Evolutionary conservation across 148 eudicot species (phyloP), one percentile per base, ranked within the genome.

Genomic region (Drosera capensis): DNA sequence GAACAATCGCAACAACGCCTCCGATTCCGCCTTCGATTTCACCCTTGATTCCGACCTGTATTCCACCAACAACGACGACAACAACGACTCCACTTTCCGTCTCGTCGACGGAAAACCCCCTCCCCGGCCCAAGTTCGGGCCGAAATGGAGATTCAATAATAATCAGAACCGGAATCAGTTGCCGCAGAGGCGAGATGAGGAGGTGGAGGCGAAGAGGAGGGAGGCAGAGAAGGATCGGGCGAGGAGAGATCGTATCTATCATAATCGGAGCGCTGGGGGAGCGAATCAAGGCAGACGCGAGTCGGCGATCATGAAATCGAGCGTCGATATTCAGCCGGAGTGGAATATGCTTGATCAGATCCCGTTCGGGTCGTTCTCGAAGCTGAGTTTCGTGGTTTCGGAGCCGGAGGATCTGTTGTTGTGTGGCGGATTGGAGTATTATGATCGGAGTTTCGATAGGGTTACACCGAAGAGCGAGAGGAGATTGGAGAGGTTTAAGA

Each of bases 261-360:
- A 84, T 34, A 58, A 53, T 38, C 84, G 80, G 28, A 75, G 87
- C 25, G 11, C 38, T 11, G 84, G 80, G 0, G 74, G 53, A 0
- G 45, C 62, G 16, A 24, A 28, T 0, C 68, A 49, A n/a, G n/a
- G n/a, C 29, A 67, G 97, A 2, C 79, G 97, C 0, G 97, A 88
- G n/a, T 81, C 92, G 0, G 79, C 97, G 0, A 78, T 65, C 0
- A 68, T 88, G 23, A 88, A 88, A 14, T 75, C 92, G 0, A 74
- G 84, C 0, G 97, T 88, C 1, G 97, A 88, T 34, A 88, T 88
- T 5, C 97, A 84, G 67, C 97, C 97, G 0, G 96, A 87, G 28
- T 88, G 97, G 97, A 88, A 88, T 34, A 80, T 88, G 92, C 83
- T 88, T 8, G 97, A 88, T 25, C 97, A 88, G 58, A 84, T 88